Evolutionary conservation across 768 basidiomycete species (phyloP).

Genomic region (Trametes punicea): DNA sequence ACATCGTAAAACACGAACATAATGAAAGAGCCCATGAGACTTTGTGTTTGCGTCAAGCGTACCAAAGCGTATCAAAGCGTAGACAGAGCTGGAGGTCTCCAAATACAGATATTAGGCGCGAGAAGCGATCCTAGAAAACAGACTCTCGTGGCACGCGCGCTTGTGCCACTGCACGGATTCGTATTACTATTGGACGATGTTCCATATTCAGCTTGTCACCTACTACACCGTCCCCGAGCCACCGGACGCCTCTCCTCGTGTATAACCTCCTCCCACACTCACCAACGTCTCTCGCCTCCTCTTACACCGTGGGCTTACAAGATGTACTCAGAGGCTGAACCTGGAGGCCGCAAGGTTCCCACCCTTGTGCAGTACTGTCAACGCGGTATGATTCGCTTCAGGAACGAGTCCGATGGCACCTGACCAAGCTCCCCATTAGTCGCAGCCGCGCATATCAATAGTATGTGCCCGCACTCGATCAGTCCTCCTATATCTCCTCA

Average conservation of each 20-base stretch:
- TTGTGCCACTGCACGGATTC: background rate
- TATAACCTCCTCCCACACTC: constrained; percentile 7
- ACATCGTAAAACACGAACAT: background rate
- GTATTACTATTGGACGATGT: no score
- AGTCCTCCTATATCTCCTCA: background rate
- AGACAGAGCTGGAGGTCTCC: constrained; percentile 16
- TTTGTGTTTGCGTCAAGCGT: background rate
- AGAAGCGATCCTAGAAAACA: constrained; percentile 13
- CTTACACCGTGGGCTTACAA: background rate
- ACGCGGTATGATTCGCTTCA: constrained; percentile 48
- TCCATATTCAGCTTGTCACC: background rate
- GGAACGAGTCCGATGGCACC: constrained; percentile 5
- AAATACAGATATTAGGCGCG: constrained; percentile 9
- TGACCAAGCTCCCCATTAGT: constrained; percentile 39
- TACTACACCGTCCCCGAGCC: background rate
- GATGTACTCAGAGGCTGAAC: constrained; percentile 38
- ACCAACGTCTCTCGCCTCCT: constrained; percentile 12
- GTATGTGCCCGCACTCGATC: constrained; percentile 37
- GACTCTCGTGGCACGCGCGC: constrained; percentile 15
- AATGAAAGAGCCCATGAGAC: background rate
- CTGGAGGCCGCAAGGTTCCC: constrained; percentile 44
- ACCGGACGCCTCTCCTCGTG: background rate
- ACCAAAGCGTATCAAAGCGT: constrained; percentile 10
- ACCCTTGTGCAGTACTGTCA: constrained; percentile 70
- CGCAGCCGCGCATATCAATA: constrained; percentile 55